A percentile compares a stretch with the other conserved stretches of the same genome.
Evolutionary conservation across 2,329 filamentous ascomycete genomes (phyloP).

Genomic region (Gyromitra esculenta): DNA sequence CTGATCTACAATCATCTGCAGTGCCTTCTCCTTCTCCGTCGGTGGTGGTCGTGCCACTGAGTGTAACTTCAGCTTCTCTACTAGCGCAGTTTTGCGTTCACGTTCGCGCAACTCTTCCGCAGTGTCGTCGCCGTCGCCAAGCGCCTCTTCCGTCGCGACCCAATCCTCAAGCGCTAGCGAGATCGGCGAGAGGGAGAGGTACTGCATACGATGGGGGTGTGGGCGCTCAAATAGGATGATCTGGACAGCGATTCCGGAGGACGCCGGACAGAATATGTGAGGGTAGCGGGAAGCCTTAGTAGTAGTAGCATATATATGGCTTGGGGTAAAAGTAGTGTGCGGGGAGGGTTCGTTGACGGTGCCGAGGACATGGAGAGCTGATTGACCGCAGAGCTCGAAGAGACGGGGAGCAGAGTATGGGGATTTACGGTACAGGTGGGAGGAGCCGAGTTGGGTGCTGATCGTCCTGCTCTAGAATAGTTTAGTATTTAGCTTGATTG

Average conservation of each 20-base stretch:
- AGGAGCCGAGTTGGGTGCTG: slow-evolving; percentile 84
- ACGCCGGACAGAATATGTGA: slow-evolving; percentile 73
- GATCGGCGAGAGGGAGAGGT: slow-evolving; percentile 90
- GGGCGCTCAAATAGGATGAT: slow-evolving; percentile 90
- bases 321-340: slow-evolving; percentile 70
- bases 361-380: slow-evolving; percentile 85
- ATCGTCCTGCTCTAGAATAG: slow-evolving; percentile 69
- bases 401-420: slow-evolving; percentile 82
- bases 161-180: slow-evolving; percentile 76
- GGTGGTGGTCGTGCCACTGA: slow-evolving; percentile 79
- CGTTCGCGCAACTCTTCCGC: slow-evolving; percentile 73
- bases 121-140: slow-evolving; percentile 49
- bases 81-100: slow-evolving; percentile 70
- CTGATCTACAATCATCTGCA: slow-evolving; percentile 71
- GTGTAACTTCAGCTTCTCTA: slow-evolving; percentile 88
- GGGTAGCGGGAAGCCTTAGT: slow-evolving; percentile 69
- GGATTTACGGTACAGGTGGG: slow-evolving; percentile 83
- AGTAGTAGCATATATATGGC: slow-evolving; percentile 73
- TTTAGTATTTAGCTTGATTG: slow-evolving; percentile 40
- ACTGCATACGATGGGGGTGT: slow-evolving; percentile 89
- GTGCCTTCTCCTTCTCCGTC: slow-evolving; percentile 82
- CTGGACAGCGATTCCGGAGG: slow-evolving; percentile 78
- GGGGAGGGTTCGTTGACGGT: slow-evolving; percentile 73
- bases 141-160: slow-evolving; percentile 29
- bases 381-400: slow-evolving; percentile 83